A percentile compares a stretch with the other conserved stretches of the same genome.
Evolutionary conservation across 306 rosid genomes (phyloP).

Genomic region (Rosa lucieae): DNA sequence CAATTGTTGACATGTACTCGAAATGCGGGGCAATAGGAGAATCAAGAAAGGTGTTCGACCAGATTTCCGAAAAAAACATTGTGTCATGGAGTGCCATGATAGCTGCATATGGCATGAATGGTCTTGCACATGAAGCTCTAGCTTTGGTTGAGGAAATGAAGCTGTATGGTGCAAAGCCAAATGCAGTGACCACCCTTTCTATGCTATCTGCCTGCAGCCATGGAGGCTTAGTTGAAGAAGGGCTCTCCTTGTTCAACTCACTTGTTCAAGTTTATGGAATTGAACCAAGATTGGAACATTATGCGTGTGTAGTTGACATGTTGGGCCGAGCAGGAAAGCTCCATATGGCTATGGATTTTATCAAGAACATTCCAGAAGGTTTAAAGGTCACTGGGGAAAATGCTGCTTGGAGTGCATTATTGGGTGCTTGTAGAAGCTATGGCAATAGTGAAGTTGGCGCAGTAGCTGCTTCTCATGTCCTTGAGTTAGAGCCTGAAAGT

Average conservation of each 20-base stretch:
- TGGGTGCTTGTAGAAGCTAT: constrained; percentile 43
- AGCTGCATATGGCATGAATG: constrained; percentile 40
- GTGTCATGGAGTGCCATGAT: constrained; percentile 49
- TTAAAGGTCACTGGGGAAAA: constrained; percentile 31
- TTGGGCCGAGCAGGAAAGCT: constrained; percentile 46
- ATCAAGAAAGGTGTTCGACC: constrained; percentile 37
- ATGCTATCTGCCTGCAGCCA: constrained; percentile 47
- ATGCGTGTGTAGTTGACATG: constrained; percentile 49
- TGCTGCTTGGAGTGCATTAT: constrained; percentile 40
- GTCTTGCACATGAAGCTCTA: constrained; percentile 39
- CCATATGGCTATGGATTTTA: constrained; percentile 36
- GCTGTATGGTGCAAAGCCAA: constrained; percentile 33
- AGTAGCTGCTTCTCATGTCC: constrained; percentile 32
- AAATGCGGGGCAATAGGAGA: constrained; percentile 50
- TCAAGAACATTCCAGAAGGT: constrained; percentile 36
- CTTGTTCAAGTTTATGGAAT: constrained; percentile 34
- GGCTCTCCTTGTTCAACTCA: constrained; percentile 34
- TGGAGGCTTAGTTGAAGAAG: constrained; percentile 46
- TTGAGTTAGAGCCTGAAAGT: constrained; percentile 33
- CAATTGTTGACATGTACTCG: constrained; percentile 46
- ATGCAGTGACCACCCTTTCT: constrained; percentile 38
- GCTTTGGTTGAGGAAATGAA: constrained; percentile 33
- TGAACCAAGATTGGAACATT: constrained; percentile 39
- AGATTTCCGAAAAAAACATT: constrained; percentile 30
- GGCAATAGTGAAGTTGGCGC: constrained; percentile 26